Conservation (phyloP, 164 flowering plant genomes). For the Umbilicus rupestris region DNA sequence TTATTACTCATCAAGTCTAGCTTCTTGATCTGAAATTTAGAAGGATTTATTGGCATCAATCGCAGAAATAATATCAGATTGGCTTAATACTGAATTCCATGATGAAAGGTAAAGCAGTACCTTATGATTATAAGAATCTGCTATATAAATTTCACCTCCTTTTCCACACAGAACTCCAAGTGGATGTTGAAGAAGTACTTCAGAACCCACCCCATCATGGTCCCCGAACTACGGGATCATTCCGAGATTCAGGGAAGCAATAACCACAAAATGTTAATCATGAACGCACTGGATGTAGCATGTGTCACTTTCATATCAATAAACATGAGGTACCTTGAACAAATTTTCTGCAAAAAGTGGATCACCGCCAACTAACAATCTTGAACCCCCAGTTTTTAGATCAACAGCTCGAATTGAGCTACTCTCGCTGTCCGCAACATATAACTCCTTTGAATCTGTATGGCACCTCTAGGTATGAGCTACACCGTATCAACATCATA, state of each 20-base stretch:
- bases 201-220: slow-evolving; percentile 83
- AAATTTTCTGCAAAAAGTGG: slow-evolving; percentile 75
- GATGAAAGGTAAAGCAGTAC: slow-evolving; percentile 16
- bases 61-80: slow-evolving; percentile 8
- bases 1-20: slow-evolving; percentile 54
- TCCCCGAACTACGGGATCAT: slow-evolving; percentile 68
- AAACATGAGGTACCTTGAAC: slow-evolving; percentile 47
- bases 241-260: not conserved
- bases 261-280: not conserved
- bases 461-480: slow-evolving; percentile 1
- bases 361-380: slow-evolving; percentile 88
- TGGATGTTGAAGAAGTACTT: slow-evolving; percentile 95
- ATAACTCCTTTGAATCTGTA: slow-evolving; percentile 55
- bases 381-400: slow-evolving; percentile 81
- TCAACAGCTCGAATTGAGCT: slow-evolving; percentile 85
- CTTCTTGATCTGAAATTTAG: slow-evolving; percentile 60
- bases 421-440: slow-evolving; percentile 95
- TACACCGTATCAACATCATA: not conserved
- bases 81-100: not conserved
- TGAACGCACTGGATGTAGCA: not conserved
- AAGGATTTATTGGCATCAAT: not conserved
- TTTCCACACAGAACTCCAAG: slow-evolving; percentile 70
- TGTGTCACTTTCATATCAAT: not conserved
- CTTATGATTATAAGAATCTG: slow-evolving; percentile 97
- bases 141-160: slow-evolving; percentile 60